Evolutionary conservation across 148 eudicot genomes (phyloP).

Genomic region (Silene uniflora): DNA sequence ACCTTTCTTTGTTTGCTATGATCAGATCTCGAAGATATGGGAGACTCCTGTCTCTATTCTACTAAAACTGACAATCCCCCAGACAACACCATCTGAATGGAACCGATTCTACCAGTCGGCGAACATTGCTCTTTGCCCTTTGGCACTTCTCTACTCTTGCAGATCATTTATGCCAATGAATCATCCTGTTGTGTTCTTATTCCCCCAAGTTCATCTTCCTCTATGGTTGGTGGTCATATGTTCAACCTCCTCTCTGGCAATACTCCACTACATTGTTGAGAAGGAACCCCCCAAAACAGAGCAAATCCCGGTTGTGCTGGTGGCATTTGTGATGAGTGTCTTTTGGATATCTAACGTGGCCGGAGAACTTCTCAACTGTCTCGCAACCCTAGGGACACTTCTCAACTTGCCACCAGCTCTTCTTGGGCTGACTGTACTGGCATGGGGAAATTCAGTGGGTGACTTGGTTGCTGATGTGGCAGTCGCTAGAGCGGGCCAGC

Average conservation of each 20-base stretch:
- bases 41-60: constrained; percentile 68
- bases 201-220: constrained; percentile 61
- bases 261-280: constrained; percentile 65
- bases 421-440: constrained; percentile 87
- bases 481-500: constrained; percentile 94
- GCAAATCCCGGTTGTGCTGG: constrained; percentile 48
- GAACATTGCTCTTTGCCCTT: constrained; percentile 80
- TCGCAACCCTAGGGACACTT: constrained; percentile 64
- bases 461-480: constrained; percentile 99
- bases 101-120: constrained; percentile 81
- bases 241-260: constrained; percentile 68
- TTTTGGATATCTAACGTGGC: constrained; percentile 94
- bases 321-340: constrained; percentile 86
- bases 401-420: constrained; percentile 67
- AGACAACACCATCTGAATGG: constrained; percentile 72
- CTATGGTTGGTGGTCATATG: constrained; percentile 65
- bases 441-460: constrained; percentile 96
- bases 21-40: constrained; percentile 73
- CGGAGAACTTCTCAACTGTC: constrained; percentile 86
- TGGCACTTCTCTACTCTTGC: constrained; percentile 74
- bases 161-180: constrained; percentile 69
- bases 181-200: constrained; percentile 59
- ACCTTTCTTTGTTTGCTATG: constrained; percentile 18
- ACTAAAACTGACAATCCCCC: constrained; percentile 81
- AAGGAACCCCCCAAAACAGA: constrained; percentile 84